These are phyloP conservation scores for Tylopilus sp. DNA, from an alignment of 1,284 basidiomycete species.

Conservation along the genomic window DNA sequence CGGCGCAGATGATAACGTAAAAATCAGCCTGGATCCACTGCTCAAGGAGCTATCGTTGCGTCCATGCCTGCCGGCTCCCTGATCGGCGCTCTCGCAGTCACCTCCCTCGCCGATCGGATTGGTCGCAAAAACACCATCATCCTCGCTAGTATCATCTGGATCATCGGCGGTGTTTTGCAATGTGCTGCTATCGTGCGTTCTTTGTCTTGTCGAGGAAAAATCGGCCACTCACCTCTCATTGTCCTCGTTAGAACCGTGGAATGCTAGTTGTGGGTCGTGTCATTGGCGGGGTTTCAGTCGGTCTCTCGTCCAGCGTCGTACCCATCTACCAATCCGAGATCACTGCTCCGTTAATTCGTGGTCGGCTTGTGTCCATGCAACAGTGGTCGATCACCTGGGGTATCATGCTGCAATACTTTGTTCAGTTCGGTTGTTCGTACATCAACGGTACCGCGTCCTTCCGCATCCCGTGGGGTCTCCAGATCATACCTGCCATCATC, in stretches of 20 bases:
- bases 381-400: slow-evolving; percentile 80
- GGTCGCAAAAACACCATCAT: slow-evolving; percentile 68
- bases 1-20: not conserved
- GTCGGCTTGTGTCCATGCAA: slow-evolving; percentile 71
- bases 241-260: slow-evolving; percentile 49
- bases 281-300: slow-evolving; percentile 57
- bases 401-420: slow-evolving; percentile 71
- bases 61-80: slow-evolving; percentile 73
- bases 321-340: slow-evolving; percentile 76
- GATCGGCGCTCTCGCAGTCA: slow-evolving; percentile 57
- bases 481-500: slow-evolving; percentile 71
- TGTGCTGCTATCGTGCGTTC: slow-evolving; percentile 21
- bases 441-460: slow-evolving; percentile 67
- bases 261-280: slow-evolving; percentile 69
- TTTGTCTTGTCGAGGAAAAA: not conserved
- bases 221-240: not conserved
- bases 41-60: slow-evolving; percentile 74
- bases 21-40: slow-evolving; percentile 46
- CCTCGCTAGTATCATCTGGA: slow-evolving; percentile 63
- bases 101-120: slow-evolving; percentile 57
- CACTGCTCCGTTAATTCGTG: slow-evolving; percentile 65
- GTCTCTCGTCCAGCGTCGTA: slow-evolving; percentile 56
- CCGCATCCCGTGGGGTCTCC: slow-evolving; percentile 77
- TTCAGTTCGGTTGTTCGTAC: slow-evolving; percentile 72
- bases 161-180: slow-evolving; percentile 61